Conservation (phyloP, 768 basidiomycete species). For the Phaeotremella skinneri region DNA sequence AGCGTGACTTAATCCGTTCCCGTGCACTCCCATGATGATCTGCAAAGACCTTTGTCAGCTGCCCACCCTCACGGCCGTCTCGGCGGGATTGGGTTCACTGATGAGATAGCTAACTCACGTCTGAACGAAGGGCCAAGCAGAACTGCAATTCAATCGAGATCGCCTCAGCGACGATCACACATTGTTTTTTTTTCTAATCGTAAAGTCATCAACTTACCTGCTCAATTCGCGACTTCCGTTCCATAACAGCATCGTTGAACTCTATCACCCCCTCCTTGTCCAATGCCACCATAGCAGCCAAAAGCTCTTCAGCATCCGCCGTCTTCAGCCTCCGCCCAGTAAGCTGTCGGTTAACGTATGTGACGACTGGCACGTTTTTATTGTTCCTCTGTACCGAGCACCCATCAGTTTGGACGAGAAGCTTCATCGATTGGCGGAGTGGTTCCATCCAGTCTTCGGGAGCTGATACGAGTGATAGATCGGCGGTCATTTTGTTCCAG, state of each 20-base stretch:
- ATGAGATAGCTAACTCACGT: constrained; percentile 16
- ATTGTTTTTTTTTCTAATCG: too few species aligned
- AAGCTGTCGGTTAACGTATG: constrained; percentile 40
- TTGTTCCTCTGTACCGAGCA: constrained; percentile 23
- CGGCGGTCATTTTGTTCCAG: constrained; percentile 41
- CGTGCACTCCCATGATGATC: constrained; percentile 43
- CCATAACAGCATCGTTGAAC: constrained; percentile 32
- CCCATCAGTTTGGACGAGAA: constrained; percentile 14
- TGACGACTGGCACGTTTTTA: constrained; percentile 30
- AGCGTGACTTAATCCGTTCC: constrained; percentile 42
- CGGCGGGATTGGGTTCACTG: background rate
- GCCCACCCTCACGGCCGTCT: too few species aligned
- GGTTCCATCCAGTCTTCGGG: constrained; percentile 37
- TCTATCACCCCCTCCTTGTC: constrained; percentile 29
- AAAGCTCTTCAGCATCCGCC: constrained; percentile 21
- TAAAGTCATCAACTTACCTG: constrained; percentile 23
- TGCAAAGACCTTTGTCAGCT: constrained; percentile 3
- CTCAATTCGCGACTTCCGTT: constrained; percentile 20
- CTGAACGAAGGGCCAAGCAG: constrained; percentile 28
- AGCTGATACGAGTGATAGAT: constrained; percentile 20
- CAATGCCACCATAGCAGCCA: constrained; percentile 21
- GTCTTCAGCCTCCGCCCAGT: constrained; percentile 24
- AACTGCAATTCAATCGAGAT: constrained; percentile 17
- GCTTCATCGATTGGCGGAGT: constrained; percentile 22
- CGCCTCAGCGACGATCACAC: background rate